Base-by-base conservation (phyloP, 805 yeast genomes). In the Osmozyma mogii region DNA sequence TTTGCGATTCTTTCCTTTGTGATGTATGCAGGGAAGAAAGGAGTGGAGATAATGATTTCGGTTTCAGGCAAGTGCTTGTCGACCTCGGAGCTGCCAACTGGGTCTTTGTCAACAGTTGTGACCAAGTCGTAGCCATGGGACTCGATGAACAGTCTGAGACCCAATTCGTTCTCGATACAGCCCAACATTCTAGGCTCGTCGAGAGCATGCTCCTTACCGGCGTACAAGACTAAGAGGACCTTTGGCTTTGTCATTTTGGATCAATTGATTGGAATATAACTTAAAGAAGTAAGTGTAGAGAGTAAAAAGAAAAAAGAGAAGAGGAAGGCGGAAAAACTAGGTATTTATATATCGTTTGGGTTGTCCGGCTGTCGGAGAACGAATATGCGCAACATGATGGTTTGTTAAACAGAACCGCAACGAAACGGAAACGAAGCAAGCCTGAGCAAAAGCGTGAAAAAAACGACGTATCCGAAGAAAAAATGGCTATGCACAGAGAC, bases 11-110 rank as follows among this genome's bases (percentile, higher is more conserved):
- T 68, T 44, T 75, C 79, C 35, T 66, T 64, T 32, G 78, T 71
- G 51, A 82, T 65, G 55, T 82, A 82, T 21, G 78, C 89, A 4
- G 94, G 92, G 56, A 71, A 84, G 70, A 83, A 82, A 3, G 94
- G 92, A 9, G 89, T 81, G 23, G 88, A 75, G 55, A 83, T 81
- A 47, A 82, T 70, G 29, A 82, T 66, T 43, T 82, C 92, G 4
- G 88, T 83, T 37, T 77, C 85, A 27, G 65, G 70, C 49, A 82
- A 68, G 40, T 79, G 65, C 47, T 68, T 61, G 54, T 82, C 92
- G 27, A 82, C 69, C 21, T 50, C 66, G 3, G 80, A 68, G 42
- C 54, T 42, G 23, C 64, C 65, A 27, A 79, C 79, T 2, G 62
- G 61, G 33, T 81, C 94, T 53, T 82, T 82, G 53, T 72, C 76